These are phyloP conservation scores for Tuber magnatum DNA, from an alignment of 495 filamentous ascomycete species.

Conservation along the genomic window DNA sequence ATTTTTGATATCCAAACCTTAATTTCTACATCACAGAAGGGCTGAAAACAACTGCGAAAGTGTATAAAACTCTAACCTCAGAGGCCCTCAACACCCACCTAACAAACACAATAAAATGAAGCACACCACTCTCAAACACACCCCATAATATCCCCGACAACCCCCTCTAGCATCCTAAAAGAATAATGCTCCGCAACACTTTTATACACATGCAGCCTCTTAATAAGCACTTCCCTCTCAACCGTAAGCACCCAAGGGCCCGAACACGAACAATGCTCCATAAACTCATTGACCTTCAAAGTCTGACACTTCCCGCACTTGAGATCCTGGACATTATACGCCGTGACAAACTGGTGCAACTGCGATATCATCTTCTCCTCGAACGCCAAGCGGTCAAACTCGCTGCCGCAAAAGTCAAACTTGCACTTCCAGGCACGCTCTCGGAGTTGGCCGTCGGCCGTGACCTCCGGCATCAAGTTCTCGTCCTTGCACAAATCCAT, in stretches of 20 bases:
- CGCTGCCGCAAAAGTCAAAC: conserved; percentile 57
- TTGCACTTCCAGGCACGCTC: conserved; percentile 65
- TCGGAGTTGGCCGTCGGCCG: conserved; percentile 39
- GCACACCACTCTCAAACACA: conserved; percentile 10
- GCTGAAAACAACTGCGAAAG: not conserved
- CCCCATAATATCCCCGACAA: conserved; percentile 56
- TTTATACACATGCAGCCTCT: conserved; percentile 58
- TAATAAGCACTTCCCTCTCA: conserved; percentile 59
- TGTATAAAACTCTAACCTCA: not conserved
- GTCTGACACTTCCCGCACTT: conserved; percentile 65
- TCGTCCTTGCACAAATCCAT: conserved; percentile 93
- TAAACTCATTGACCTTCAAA: conserved; percentile 78
- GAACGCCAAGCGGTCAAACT: conserved; percentile 66
- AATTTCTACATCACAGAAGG: not conserved
- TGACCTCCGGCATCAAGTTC: conserved; percentile 58
- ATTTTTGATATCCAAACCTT: not conserved
- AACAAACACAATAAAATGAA: conserved; percentile 4
- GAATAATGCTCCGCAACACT: conserved; percentile 71
- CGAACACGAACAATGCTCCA: conserved; percentile 92
- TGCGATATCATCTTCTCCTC: conserved; percentile 77
- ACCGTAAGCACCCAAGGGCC: conserved; percentile 72
- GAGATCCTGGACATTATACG: conserved; percentile 85
- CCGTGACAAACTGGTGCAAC: conserved; percentile 63
- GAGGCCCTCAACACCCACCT: conserved; percentile 6
- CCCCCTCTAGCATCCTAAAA: conserved; percentile 68